Base-by-base conservation (phyloP, 1,284 basidiomycete genomes). In the Cryptococcus jaspeensis region DNA sequence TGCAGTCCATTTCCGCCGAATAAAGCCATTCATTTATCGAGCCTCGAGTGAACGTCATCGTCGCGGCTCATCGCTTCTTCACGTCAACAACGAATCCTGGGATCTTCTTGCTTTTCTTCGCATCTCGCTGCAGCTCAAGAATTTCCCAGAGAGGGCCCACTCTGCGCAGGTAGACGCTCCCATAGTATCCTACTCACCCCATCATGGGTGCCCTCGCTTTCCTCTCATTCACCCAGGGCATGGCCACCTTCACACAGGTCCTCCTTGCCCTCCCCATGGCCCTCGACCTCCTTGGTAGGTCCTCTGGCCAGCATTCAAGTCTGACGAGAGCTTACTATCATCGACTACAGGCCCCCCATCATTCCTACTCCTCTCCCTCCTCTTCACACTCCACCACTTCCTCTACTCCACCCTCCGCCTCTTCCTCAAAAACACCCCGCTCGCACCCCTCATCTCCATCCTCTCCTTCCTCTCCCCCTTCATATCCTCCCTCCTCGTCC, bases 291-390 rank as follows among this genome's bases (percentile, higher is more conserved):
- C 63, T 78, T 32, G 76, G 75, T 75, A 28, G 15, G 70, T 22
- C 23, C 36, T 37, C 52, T 15, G 25, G 25, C 45, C 46, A 6
- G 9, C 22, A 22, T 12, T 18, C 11, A 39, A 15, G n/a, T 36
- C 15, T n/a, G 28, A 40, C 41, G n/a, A n/a, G n/a, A n/a, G n/a
- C n/a, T n/a, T n/a, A n/a, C n/a, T n/a, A n/a, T 43, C 9, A 40
- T 46, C 25, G 49, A 20, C 52, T 32, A 11, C 60, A 76, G 75
- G 78, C 35, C 72, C 76, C 20, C 72, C 75, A 15, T 76, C 74
- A 0, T 79, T 79, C 63, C 73, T 79, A 20, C 66, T 79, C 11
- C 71, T 78, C 16, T 79, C 78, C 9, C 72, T 78, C 3, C 60
- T 79, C 22, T 68, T 78, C 56, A 71, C 73, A 20, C 56, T 73